Base-by-base conservation (phyloP, 257 asterid genomes). In the Nicotiana undulata region DNA sequence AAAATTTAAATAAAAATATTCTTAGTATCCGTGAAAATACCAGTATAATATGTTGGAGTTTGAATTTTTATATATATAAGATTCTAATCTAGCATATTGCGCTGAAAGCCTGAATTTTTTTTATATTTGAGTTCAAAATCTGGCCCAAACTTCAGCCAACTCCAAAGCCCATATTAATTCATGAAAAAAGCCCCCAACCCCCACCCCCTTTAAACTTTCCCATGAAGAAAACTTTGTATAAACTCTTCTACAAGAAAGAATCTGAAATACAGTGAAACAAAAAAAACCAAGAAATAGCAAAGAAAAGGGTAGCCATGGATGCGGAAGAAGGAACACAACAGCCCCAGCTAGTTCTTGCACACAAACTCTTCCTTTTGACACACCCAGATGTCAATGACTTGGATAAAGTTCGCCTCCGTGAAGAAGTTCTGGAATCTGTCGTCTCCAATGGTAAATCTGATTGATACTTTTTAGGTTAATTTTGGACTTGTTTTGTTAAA, bases 321-420 rank as follows among this genome's bases (percentile, higher is more conserved):
- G 89, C 84, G 18, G 93, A 90, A 89, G 98, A 92, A 75, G 97
- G 90, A 66, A 85, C 83, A 0, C 98, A 94, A 86, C 93, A 92
- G 75, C 95, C 95, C 29, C 98, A 94, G 88, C 93, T 96, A 2
- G 88, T 91, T 8, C 89, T 96, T 22, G 99, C 98, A 0, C 76
- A 94, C 90, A 92, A 90, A 61, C 87, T 96, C 2, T 94, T 92
- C 86, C 86, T 88, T 17, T 90, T 94, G 72, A 85, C 92, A 15
- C 97, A 94, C 78, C 82, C 91, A 28, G 98, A 94, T 66, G 98
- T 96, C 56, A 95, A 90, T 51, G 98, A 96, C 92, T 91, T 96
- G 80, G 94, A 91, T 65, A 92, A 94, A 66, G 97, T 92, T 46
- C 93, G 94, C 82, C 98, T 96, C 37, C 96, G 98, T 5, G 99